Percentiles rank a stretch among this genome's conserved stretches.
These are phyloP conservation scores for Trichosporon asahii DNA, from an alignment of 1,284 basidiomycete genomes.

Conservation along the genomic window DNA sequence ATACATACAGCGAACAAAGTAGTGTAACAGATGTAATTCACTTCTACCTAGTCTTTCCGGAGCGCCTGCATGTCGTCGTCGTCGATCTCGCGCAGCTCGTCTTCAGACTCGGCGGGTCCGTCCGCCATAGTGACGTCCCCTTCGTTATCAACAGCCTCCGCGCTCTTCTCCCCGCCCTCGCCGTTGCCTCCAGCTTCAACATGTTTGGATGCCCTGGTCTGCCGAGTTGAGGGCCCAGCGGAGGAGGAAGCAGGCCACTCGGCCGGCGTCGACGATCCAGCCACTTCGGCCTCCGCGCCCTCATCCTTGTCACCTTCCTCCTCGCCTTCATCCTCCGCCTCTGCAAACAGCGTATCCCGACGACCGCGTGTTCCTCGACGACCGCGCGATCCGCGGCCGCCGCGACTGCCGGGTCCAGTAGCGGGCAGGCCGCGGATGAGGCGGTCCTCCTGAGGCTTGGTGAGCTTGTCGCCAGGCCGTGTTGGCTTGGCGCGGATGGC, in stretches of 20 bases:
- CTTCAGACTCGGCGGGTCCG: neutral
- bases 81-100: conserved; percentile 16
- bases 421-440: conserved; percentile 22
- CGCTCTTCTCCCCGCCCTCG: neutral
- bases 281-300: neutral
- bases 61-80: conserved; percentile 5
- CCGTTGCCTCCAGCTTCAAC: neutral
- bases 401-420: conserved; percentile 21
- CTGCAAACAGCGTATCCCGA: neutral
- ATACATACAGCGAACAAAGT: neutral
- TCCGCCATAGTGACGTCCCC: neutral
- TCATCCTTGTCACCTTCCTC: neutral
- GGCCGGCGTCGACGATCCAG: neutral
- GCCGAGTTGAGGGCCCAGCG: neutral
- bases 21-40: conserved; percentile 1
- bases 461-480: conserved; percentile 14
- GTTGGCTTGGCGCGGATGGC: conserved; percentile 17
- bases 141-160: neutral
- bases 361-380: neutral
- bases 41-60: neutral
- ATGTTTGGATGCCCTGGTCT: too few species aligned
- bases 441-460: conserved; percentile 22
- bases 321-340: neutral
- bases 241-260: neutral
- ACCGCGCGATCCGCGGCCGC: conserved; percentile 13